Conservation (phyloP, 192 early-diverging fungal genomes). For the Coemansia aciculifera region DNA sequence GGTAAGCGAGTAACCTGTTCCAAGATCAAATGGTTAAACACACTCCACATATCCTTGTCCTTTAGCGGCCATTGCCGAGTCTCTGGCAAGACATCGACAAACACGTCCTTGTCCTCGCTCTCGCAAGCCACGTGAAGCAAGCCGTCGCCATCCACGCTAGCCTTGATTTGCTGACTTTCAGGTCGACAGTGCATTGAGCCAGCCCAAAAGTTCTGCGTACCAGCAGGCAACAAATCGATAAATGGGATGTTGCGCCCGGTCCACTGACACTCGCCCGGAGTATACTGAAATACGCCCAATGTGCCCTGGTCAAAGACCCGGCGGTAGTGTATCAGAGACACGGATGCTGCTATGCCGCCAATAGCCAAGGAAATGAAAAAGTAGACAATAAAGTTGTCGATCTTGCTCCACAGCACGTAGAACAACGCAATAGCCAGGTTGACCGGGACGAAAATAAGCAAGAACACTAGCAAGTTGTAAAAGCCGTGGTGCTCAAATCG, state of each 20-base stretch:
- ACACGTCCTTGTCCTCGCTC: not conserved
- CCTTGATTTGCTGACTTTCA: slow-evolving; percentile 35
- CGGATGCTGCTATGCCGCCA: slow-evolving; percentile 11
- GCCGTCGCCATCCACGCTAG: slow-evolving; percentile 40
- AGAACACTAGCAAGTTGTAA: slow-evolving; percentile 60
- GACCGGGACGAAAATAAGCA: slow-evolving; percentile 55
- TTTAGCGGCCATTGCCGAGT: slow-evolving; percentile 52
- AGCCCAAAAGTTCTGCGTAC: slow-evolving; percentile 64
- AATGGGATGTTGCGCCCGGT: slow-evolving; percentile 53
- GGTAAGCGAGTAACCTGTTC: slow-evolving; percentile 20
- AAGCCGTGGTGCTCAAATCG: slow-evolving; percentile 60
- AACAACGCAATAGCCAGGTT: slow-evolving; percentile 50
- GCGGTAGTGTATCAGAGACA: slow-evolving; percentile 47
- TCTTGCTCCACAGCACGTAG: slow-evolving; percentile 33
- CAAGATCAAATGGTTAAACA: slow-evolving; percentile 51
- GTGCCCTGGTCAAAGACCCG: slow-evolving; percentile 45
- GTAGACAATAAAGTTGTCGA: slow-evolving; percentile 39
- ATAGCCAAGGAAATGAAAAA: slow-evolving; percentile 28
- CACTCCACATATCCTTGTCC: slow-evolving; percentile 52
- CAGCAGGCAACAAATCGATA: slow-evolving; percentile 56
- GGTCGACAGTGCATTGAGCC: slow-evolving; percentile 44
- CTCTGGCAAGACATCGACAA: slow-evolving; percentile 57
- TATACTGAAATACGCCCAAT: slow-evolving; percentile 12
- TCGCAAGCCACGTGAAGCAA: slow-evolving; percentile 39
- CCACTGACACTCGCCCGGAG: slow-evolving; percentile 54